A percentile compares a stretch with the other conserved stretches of the same genome.
phyloP scores from a whole-genome alignment of 2,329 filamentous ascomycete species.

The Cladobotryum mycophilum region DNA sequence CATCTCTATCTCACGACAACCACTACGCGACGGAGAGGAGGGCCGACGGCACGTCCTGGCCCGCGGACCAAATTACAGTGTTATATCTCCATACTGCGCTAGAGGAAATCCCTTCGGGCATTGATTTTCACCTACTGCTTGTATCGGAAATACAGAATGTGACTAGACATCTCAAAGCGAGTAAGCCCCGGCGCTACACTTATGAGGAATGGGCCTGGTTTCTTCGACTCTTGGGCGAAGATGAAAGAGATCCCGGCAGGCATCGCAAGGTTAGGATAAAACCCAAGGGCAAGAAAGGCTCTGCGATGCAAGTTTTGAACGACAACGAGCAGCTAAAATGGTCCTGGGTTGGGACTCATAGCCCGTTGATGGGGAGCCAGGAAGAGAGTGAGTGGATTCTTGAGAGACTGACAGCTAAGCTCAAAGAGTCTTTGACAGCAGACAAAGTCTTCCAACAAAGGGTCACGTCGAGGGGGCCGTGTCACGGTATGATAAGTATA shows the following conservation, averaged over 20 bases:
- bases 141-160: not conserved
- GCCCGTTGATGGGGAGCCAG: not conserved
- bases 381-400: slow-evolving; percentile 4
- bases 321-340: not conserved
- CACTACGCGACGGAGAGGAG: not conserved
- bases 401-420: not conserved
- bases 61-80: not conserved
- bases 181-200: slow-evolving; percentile 51
- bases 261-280: not conserved
- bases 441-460: not conserved
- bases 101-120: slow-evolving; percentile 30
- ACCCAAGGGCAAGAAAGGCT: slow-evolving; percentile 55
- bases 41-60: not conserved
- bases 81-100: slow-evolving; percentile 46
- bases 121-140: not conserved
- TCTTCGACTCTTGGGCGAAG: slow-evolving; percentile 46
- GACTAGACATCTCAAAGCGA: not conserved
- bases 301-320: slow-evolving; percentile 35
- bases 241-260: not conserved
- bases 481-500: too few relatives aligned
- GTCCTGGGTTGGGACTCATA: slow-evolving; percentile 1
- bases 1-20: not conserved
- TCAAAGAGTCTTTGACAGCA: not conserved
- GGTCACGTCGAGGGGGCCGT: too few relatives aligned
- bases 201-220: slow-evolving; percentile 88